phyloP scores from a whole-genome alignment of 208 protist species.

The Crithidia expoeki region DNA sequence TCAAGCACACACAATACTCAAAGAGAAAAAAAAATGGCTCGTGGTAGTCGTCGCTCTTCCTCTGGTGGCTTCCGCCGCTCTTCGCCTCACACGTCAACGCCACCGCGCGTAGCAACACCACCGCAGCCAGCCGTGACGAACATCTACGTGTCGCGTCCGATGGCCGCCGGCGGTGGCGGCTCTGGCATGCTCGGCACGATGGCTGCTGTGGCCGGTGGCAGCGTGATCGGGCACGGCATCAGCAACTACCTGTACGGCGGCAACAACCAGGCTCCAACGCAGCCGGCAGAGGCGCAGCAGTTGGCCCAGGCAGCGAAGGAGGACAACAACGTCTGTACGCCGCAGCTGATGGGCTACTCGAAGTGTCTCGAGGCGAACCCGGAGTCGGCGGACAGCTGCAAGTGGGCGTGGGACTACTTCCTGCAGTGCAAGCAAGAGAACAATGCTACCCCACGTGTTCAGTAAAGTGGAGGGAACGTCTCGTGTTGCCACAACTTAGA shows the following conservation, averaged over 20 bases:
- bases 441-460: constrained; percentile 9
- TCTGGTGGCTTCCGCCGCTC: constrained; percentile 15
- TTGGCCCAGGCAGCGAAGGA: constrained; percentile 63
- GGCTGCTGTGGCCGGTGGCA: constrained; percentile 82
- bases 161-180: constrained; percentile 47
- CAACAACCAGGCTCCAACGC: constrained; percentile 66
- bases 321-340: constrained; percentile 65
- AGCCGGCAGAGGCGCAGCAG: constrained; percentile 85
- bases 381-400: constrained; percentile 66
- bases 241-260: constrained; percentile 87
- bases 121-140: constrained; percentile 7
- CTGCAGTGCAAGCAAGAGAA: constrained; percentile 71
- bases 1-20: background rate
- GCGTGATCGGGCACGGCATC: constrained; percentile 86
- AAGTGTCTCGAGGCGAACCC: constrained; percentile 85
- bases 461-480: constrained; percentile 12
- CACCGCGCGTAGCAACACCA: background rate
- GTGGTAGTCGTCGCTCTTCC: background rate
- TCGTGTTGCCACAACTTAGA: too few relatives aligned
- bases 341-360: constrained; percentile 78
- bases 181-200: constrained; percentile 83
- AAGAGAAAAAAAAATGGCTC: constrained; percentile 8
- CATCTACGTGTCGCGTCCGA: constrained; percentile 61
- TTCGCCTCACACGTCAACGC: background rate
- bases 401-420: constrained; percentile 91